Base-by-base conservation (phyloP, 2,329 filamentous ascomycete species). In the Hawksworthiomyces lignivorus region DNA sequence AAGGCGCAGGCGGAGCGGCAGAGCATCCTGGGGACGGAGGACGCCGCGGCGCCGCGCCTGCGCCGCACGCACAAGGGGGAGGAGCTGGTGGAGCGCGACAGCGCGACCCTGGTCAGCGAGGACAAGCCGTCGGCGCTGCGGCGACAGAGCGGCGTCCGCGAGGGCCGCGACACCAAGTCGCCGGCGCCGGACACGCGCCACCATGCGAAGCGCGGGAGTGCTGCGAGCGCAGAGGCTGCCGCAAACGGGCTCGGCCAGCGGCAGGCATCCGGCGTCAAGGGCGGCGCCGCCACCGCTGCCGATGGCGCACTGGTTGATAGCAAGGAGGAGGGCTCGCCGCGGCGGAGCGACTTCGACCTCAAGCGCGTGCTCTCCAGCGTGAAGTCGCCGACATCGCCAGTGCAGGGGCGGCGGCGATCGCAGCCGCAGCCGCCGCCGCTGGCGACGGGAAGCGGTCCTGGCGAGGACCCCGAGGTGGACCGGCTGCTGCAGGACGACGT, bases 41-140 rank as follows among this genome's bases (percentile, higher is more conserved):
- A 84, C 15, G 86, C 21, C 4, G 15, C 77, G 3, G 87, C 77
- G 2, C 84, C 89, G 4, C 80, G 88, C 4, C 82, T 96, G 43
- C 77, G 88, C 54, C 80, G 86, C 52, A 96, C 90, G 3, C 90
- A 97, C 67, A 97, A 97, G 62, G 92, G 92, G 11, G 89, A 96
- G 45, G 92, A 97, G 58, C 62, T 95, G 14, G 74, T 97, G 14
- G 88, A 90, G 48, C 80, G 84, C 34, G 87, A 94, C 26, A 70
- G 64, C n/a, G 59, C 63, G 28, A 53, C 48, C 18, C 50, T 57
- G 15, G 50, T 56, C 2, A 56, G 50, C 19, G 62, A 64, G 29
- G 68, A 68, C 33, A 60, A 57, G 5, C 60, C 62, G 4, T 61
- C 63, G 1, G 54, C 58, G 12, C 48, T 61, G 45, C 53, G 63